Base-by-base conservation (phyloP, 139 green algal genomes). In the Spirogloea muscicola region DNA sequence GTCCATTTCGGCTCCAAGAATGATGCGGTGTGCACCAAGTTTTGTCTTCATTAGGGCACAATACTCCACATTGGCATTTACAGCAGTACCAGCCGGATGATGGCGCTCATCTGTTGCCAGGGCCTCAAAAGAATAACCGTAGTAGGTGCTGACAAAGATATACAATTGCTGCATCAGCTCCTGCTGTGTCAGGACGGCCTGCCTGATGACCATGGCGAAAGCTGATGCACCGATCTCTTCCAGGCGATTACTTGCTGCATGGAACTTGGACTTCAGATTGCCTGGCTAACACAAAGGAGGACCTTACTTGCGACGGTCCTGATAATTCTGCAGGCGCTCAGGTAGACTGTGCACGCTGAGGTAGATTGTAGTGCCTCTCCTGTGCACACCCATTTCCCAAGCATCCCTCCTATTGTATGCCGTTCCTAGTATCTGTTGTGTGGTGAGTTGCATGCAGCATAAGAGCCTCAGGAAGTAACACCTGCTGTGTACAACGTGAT, bases 311-410 rank as follows among this genome's bases (percentile, higher is more conserved):
- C n/a, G 21, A n/a, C n/a, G 46, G 21, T 21, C 46, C 46, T 64
- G 29, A 16, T 13, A 16, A 13, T 10, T 38, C 36, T 9, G 13
- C 27, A 25, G 27, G 25, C 61, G 57, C 4, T 70, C 65, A 18
- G 62, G 38, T 0, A 69, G 0, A 21, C 46, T 68, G 18, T 67
- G 44, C 33, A 80, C 72, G 48, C 68, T 31, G 41, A 80, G 43
- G 36, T 80, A 80, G 18, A 80, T 49, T 10, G 62, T 79, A 10
- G 33, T 37, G n/a, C 46, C 63, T 18, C 72, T 25, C 34, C 46
- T 77, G 63, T 76, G 64, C 42, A 80, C 72, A 33, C 72, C 72
- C 72, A 80, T 80, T n/a, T 80, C 64, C 72, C 72, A 80, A 6
- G 31, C 40, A 10, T 72, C 44, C 4, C 62, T 16, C 16, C 70